Conservation (phyloP, 2,329 filamentous ascomycete species). For the Camillea tinctor region DNA sequence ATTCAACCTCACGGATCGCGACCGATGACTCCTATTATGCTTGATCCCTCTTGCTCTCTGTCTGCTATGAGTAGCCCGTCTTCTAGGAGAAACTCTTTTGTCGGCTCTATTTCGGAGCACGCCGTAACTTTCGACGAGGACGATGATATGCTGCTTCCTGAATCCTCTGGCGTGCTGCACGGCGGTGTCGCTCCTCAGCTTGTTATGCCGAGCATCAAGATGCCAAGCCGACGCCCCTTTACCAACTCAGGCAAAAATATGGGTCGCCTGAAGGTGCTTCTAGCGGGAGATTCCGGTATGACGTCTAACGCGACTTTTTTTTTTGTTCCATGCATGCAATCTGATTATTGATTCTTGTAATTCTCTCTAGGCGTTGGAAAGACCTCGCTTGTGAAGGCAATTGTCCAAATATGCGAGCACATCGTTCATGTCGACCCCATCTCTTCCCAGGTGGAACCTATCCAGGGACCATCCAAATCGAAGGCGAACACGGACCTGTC, state of each 20-base stretch:
- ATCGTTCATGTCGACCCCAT: conserved; percentile 88
- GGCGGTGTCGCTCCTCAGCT: conserved; percentile 66
- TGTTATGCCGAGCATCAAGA: conserved; percentile 95
- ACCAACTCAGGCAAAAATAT: conserved; percentile 81
- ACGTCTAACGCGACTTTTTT: conserved; percentile 8
- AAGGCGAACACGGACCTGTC: conserved; percentile 12
- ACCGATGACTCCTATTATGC: conserved; percentile 46
- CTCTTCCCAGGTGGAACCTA: conserved; percentile 31
- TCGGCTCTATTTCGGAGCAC: conserved; percentile 48
- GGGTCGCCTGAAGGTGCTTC: conserved; percentile 83
- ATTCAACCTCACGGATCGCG: conserved; percentile 37
- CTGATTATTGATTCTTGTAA: conserved; percentile 15
- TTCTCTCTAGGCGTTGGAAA: conserved; percentile 70
- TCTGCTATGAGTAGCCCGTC: conserved; percentile 49
- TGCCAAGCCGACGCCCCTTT: conserved; percentile 86
- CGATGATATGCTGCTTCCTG: conserved; percentile 43
- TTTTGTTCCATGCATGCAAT: not conserved
- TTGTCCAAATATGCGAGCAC: conserved; percentile 82
- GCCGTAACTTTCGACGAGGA: conserved; percentile 46
- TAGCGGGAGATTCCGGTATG: conserved; percentile 75
- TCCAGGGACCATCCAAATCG: conserved; percentile 10
- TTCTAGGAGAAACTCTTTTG: conserved; percentile 52
- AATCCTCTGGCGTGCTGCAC: conserved; percentile 47
- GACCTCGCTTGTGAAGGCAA: conserved; percentile 82
- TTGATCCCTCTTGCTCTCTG: conserved; percentile 39